A percentile compares a stretch with the other conserved stretches of the same genome.
phyloP scores from a whole-genome alignment of 495 filamentous ascomycete species.

The Hypoxylon lenormandii region DNA sequence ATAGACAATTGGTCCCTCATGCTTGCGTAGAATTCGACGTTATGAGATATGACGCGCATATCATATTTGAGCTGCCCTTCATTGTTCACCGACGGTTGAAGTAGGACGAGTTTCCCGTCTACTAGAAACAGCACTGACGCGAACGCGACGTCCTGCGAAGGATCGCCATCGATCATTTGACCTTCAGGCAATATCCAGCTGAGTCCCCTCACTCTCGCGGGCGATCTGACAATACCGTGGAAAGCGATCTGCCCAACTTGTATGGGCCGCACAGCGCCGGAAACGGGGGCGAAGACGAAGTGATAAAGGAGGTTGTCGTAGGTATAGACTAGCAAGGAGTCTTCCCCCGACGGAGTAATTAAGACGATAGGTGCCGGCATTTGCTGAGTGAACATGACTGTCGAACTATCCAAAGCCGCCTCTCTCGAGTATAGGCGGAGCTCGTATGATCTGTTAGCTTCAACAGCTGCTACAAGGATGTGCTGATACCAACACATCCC shows the following conservation, averaged over 20 bases:
- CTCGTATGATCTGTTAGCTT: conserved; percentile 84
- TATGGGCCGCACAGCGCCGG: conserved; percentile 77
- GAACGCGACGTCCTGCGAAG: conserved; percentile 93
- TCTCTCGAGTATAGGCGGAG: conserved; percentile 93
- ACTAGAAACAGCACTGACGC: conserved; percentile 94
- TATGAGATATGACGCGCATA: conserved; percentile 94
- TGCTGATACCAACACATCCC: conserved; percentile 99
- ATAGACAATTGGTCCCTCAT: conserved; percentile 83
- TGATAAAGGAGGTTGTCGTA: conserved; percentile 96
- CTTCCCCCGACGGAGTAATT: conserved; percentile 86
- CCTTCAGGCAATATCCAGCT: conserved; percentile 96
- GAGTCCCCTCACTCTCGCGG: conserved; percentile 88
- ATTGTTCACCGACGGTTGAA: conserved; percentile 83
- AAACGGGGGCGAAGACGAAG: conserved; percentile 81
- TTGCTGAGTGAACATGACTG: conserved; percentile 77
- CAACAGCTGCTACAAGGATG: conserved; percentile 92
- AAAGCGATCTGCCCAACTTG: conserved; percentile 97
- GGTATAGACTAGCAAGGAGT: conserved; percentile 95
- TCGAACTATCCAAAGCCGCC: conserved; percentile 76
- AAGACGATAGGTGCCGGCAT: conserved; percentile 86
- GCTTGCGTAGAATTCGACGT: conserved; percentile 92
- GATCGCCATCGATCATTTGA: conserved; percentile 90
- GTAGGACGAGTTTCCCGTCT: conserved; percentile 91
- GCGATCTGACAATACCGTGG: conserved; percentile 93
- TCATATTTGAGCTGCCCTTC: conserved; percentile 91